phyloP scores from a whole-genome alignment of 352 stramenopile species.

The Blastocystis sp. region DNA sequence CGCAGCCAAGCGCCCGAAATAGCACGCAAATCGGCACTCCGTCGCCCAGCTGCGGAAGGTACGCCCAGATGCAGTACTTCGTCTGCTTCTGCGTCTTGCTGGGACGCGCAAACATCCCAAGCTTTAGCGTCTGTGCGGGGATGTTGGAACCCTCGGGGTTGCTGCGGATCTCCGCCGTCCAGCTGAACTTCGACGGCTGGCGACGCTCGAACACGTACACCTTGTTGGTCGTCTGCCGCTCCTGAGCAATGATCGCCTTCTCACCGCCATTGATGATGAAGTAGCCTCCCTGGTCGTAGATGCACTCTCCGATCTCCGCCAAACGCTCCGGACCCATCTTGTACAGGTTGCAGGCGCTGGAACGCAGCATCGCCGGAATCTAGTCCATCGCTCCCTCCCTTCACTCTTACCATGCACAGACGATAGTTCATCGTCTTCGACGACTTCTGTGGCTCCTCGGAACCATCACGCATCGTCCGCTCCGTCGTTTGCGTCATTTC shows the following conservation, averaged over 20 bases:
- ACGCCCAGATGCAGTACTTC: conserved; percentile 54
- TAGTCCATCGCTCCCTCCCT: conserved; percentile 58
- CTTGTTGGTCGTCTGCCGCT: conserved; percentile 98
- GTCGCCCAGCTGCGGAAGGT: conserved; percentile 8
- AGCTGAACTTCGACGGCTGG: conserved; percentile 84
- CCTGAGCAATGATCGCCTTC: conserved; percentile 96
- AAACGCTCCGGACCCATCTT: conserved; percentile 81
- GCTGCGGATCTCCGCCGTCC: conserved; percentile 62
- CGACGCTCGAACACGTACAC: conserved; percentile 99
- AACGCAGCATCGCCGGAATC: conserved; percentile 83
- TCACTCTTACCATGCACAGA: not conserved
- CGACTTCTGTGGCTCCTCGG: conserved; percentile 63
- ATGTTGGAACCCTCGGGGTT: conserved; percentile 10
- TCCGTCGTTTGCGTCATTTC: conserved; percentile 88
- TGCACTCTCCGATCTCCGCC: conserved; percentile 88
- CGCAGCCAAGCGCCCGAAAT: conserved; percentile 89
- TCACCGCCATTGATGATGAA: conserved; percentile 96
- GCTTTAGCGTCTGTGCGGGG: not conserved
- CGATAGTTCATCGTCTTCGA: conserved; percentile 27
- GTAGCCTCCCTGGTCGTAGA: conserved; percentile 99
- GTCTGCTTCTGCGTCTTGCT: conserved; percentile 41
- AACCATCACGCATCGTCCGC: conserved; percentile 60
- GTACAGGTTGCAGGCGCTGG: conserved; percentile 77
- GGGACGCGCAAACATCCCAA: conserved; percentile 40
- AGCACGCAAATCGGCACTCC: conserved; percentile 89